These are phyloP conservation scores for Prinsepia uniflora DNA, from an alignment of 306 rosid genomes.

Conservation along the genomic window DNA sequence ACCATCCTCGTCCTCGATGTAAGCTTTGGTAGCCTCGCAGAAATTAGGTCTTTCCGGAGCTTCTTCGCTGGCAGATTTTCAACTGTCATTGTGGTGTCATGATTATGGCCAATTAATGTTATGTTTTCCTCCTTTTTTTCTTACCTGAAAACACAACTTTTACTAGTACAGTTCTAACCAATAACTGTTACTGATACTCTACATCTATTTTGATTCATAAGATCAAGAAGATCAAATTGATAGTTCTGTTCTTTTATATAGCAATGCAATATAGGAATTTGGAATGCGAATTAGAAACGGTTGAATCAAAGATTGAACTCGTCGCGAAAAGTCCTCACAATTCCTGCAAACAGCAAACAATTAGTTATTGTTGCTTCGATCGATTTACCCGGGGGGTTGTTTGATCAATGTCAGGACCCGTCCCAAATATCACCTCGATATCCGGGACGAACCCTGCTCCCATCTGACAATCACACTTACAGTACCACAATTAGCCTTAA, in stretches of 20 bases:
- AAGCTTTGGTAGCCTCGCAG: conserved; percentile 38
- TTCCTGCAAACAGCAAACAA: too few species aligned
- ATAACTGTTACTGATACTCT: not conserved
- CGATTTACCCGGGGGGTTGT: too few species aligned
- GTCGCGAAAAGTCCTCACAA: too few species aligned
- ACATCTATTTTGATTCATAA: not conserved
- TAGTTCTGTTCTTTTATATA: not conserved
- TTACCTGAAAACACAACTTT: not conserved
- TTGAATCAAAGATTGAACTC: too few species aligned
- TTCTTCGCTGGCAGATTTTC: conserved; percentile 12
- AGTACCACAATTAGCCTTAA: too few species aligned
- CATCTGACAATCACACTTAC: too few species aligned
- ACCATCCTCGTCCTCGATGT: conserved; percentile 15
- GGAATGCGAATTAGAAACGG: not conserved
- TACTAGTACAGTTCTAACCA: conserved; percentile 8
- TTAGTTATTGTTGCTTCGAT: too few species aligned
- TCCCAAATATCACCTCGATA: too few species aligned
- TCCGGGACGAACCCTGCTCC: too few species aligned
- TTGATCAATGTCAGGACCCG: too few species aligned
- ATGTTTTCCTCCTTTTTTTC: not conserved
- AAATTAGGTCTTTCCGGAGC: conserved; percentile 15
- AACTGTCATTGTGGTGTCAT: conserved; percentile 25
- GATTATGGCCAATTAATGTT: conserved; percentile 33
- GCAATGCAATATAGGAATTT: not conserved
- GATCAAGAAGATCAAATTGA: not conserved